These are phyloP conservation scores for Tremellales sp. DNA, from an alignment of 1,284 basidiomycete species.

Conservation along the genomic window DNA sequence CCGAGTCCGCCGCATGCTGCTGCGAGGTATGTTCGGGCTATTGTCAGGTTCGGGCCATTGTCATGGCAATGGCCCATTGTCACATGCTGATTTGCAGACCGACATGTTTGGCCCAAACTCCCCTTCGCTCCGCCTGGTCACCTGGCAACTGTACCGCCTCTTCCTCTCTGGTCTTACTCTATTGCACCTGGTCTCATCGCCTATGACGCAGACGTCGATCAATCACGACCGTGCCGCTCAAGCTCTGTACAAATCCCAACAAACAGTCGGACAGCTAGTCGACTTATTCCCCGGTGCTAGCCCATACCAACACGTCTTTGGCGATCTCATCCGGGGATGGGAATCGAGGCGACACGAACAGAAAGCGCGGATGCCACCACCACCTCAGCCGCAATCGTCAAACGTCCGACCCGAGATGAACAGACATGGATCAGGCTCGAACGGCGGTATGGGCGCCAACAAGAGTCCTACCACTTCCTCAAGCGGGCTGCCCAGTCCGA, in stretches of 20 bases:
- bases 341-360: slow-evolving; percentile 3
- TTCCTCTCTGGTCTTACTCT: slow-evolving; percentile 29
- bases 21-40: slow-evolving; percentile 22
- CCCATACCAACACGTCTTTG: slow-evolving; percentile 17
- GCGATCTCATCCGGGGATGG: slow-evolving; percentile 15
- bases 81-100: not conserved
- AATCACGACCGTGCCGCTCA: slow-evolving; percentile 10
- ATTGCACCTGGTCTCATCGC: slow-evolving; percentile 19
- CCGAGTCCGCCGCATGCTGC: slow-evolving; percentile 21
- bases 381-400: not conserved
- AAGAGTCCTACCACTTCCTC: too few relatives aligned
- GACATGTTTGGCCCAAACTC: not conserved
- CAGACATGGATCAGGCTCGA: not conserved
- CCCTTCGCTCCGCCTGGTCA: slow-evolving; percentile 3
- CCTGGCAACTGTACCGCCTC: slow-evolving; percentile 28
- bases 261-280: slow-evolving; percentile 11
- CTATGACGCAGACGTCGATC: slow-evolving; percentile 3
- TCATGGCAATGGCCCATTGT: too few relatives aligned
- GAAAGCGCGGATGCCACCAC: slow-evolving; percentile 1
- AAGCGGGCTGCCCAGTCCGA: not conserved
- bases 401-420: not conserved
- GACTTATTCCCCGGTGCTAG: slow-evolving; percentile 10
- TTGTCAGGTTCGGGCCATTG: too few relatives aligned
- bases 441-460: not conserved
- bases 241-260: slow-evolving; percentile 18